Evolutionary conservation across 2,329 filamentous ascomycete genomes (phyloP).

Genomic region (Sporothrix inflata): DNA sequence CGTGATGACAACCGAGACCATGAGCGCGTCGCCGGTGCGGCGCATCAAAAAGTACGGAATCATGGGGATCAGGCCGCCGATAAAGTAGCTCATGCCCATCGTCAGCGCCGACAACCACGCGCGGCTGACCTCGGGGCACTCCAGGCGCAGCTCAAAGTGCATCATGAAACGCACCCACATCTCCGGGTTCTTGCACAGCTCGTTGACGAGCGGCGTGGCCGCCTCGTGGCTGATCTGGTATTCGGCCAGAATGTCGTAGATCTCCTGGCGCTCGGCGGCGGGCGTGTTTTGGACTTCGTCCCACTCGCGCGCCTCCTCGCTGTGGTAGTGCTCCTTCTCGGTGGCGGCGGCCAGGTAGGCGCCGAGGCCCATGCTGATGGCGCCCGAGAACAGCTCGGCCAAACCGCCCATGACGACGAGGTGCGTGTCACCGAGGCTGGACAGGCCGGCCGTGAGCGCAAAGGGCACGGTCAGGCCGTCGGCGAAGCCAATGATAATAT

Average conservation of each 20-base stretch:
- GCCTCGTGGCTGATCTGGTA: slow-evolving; percentile 52
- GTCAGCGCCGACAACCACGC: slow-evolving; percentile 63
- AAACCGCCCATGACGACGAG: slow-evolving; percentile 73
- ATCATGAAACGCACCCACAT: slow-evolving; percentile 62
- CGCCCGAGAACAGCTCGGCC: slow-evolving; percentile 74
- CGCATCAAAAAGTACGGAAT: slow-evolving; percentile 68
- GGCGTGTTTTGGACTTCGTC: slow-evolving; percentile 48
- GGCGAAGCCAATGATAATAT: slow-evolving; percentile 75
- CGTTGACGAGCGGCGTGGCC: slow-evolving; percentile 52
- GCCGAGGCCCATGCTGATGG: slow-evolving; percentile 77
- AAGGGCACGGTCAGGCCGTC: slow-evolving; percentile 82
- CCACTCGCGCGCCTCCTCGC: slow-evolving; percentile 51
- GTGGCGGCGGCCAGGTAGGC: slow-evolving; percentile 70
- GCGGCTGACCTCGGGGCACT: slow-evolving; percentile 49
- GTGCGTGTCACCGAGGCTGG: slow-evolving; percentile 64
- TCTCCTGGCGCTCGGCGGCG: slow-evolving; percentile 50
- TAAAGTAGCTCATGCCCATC: slow-evolving; percentile 69
- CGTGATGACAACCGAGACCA: slow-evolving; percentile 64
- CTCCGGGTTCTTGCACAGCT: slow-evolving; percentile 52
- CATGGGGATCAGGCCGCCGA: slow-evolving; percentile 72
- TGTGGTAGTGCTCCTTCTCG: slow-evolving; percentile 56
- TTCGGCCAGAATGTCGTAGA: slow-evolving; percentile 52
- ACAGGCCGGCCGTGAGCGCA: slow-evolving; percentile 74
- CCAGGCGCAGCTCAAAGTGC: slow-evolving; percentile 58
- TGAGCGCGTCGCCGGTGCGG: slow-evolving; percentile 53